Conservation (phyloP, 129 eudicot genomes). For the Dittrichia graveolens region DNA sequence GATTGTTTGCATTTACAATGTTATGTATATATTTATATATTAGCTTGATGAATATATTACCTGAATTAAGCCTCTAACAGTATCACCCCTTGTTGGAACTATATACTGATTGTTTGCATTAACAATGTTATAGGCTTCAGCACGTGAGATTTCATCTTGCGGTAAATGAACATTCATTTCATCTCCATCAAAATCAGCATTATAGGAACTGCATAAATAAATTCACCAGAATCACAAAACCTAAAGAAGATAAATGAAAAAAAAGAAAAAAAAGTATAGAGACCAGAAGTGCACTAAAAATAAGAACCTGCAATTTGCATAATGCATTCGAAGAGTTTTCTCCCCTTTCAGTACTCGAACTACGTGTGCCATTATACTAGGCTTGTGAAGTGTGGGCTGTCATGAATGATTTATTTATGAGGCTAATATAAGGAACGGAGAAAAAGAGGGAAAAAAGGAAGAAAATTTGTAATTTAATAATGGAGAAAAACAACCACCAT, state of each 20-base stretch:
- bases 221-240: slow-evolving; percentile 3
- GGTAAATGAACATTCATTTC: slow-evolving; percentile 98
- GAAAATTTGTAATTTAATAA: not conserved
- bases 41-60: slow-evolving; percentile 41
- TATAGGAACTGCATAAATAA: slow-evolving; percentile 59
- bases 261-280: not conserved
- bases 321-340: slow-evolving; percentile 97
- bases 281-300: not conserved
- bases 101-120: slow-evolving; percentile 96
- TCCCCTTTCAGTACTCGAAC: slow-evolving; percentile 95
- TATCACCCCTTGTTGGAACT: slow-evolving; percentile 96
- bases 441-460: not conserved
- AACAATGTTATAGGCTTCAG: slow-evolving; percentile 96
- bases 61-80: slow-evolving; percentile 96
- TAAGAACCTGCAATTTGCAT: slow-evolving; percentile 95
- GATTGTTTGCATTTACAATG: too few relatives aligned
- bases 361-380: slow-evolving; percentile 95
- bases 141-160: slow-evolving; percentile 98
- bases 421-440: not conserved
- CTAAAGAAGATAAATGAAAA: not conserved
- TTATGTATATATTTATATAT: too few relatives aligned
- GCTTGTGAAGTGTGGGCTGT: slow-evolving; percentile 98
- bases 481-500: not conserved
- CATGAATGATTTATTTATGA: slow-evolving; percentile 16
- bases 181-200: slow-evolving; percentile 99